Base-by-base conservation (phyloP, 768 basidiomycete species). In the Lactarius quietus region DNA sequence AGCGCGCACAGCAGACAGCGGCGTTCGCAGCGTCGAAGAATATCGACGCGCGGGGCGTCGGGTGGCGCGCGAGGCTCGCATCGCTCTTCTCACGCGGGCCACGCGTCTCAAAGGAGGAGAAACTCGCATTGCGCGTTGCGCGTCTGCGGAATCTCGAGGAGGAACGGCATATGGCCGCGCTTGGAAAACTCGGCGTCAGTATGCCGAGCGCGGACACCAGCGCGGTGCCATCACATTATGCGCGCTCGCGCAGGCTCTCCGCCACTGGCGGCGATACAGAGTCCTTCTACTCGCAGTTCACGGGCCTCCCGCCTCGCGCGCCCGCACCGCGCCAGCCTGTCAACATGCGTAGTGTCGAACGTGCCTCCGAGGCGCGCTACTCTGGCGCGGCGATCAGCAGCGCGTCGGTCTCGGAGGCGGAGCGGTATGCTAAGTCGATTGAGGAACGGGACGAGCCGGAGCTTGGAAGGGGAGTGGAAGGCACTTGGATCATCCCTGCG, bases 301-400 rank as follows among this genome's bases (percentile, higher is more conserved):
- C 88, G 12, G 89, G 90, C 23, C 71, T 79, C 39, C 84, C 84
- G 67, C 81, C 83, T 36, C 78, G 77, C 31, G 82, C 79, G 48
- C 86, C 90, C 7, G 87, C 90, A 70, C 84, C 89, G n/a, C 82
- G 89, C n/a, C 83, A 87, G 74, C 88, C 90, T 23, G 80, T 90
- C 68, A 78, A 78, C 66, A 57, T 75, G 45, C 63, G 66, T 9
- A 7, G 26, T 2, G 56, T 61, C 18, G 77, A 80, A 35, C 72
- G 78, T 38, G 70, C 80, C 1, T 15, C 17, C 63, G 72, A 77
- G 7, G 81, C 82, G 65, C 77, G 83, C 60, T 82, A 83, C 72
- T 86, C 84, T 28, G 73, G 75, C 33, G 80, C 80, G 57, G 82
- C 81, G 38, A 69, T 75, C 57, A 76, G 77, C 48, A 81, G 68